Conservation (phyloP, 768 basidiomycete genomes). For the Artomyces pyxidatus region DNA sequence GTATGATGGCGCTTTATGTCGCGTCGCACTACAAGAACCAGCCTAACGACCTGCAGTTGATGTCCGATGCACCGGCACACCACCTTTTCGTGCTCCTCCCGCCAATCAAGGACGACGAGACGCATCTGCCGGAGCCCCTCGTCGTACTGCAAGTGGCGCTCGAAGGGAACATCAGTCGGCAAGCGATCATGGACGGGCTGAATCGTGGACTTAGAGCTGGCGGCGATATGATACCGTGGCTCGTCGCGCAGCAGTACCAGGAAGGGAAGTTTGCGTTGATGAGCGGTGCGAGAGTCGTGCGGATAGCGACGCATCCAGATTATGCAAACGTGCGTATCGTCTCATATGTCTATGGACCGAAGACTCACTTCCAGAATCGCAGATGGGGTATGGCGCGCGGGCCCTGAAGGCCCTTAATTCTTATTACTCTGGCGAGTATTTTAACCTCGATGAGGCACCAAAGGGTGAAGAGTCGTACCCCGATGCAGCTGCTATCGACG, state of each 20-base stretch:
- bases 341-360: slow-evolving; percentile 4
- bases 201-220: slow-evolving; percentile 78
- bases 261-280: slow-evolving; percentile 89
- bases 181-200: slow-evolving; percentile 78
- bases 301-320: slow-evolving; percentile 94
- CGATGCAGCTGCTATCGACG: slow-evolving; percentile 41
- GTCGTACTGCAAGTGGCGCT: slow-evolving; percentile 94
- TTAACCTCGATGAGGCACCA: slow-evolving; percentile 70
- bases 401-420: slow-evolving; percentile 81
- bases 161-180: slow-evolving; percentile 86
- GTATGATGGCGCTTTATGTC: slow-evolving; percentile 98
- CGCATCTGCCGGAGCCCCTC: slow-evolving; percentile 87
- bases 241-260: slow-evolving; percentile 91
- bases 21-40: slow-evolving; percentile 99
- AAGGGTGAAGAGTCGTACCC: slow-evolving; percentile 50
- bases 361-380: slow-evolving; percentile 1
- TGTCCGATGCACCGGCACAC: slow-evolving; percentile 95
- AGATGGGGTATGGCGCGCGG: slow-evolving; percentile 97
- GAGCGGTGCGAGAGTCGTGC: slow-evolving; percentile 85
- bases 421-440: slow-evolving; percentile 90
- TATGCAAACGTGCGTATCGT: slow-evolving; percentile 66
- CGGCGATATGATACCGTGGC: slow-evolving; percentile 98
- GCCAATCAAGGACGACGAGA: slow-evolving; percentile 85
- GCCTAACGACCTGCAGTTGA: slow-evolving; percentile 96
- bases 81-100: slow-evolving; percentile 94